phyloP scores from a whole-genome alignment of 1,284 basidiomycete species.

The Trametes polyzona region DNA sequence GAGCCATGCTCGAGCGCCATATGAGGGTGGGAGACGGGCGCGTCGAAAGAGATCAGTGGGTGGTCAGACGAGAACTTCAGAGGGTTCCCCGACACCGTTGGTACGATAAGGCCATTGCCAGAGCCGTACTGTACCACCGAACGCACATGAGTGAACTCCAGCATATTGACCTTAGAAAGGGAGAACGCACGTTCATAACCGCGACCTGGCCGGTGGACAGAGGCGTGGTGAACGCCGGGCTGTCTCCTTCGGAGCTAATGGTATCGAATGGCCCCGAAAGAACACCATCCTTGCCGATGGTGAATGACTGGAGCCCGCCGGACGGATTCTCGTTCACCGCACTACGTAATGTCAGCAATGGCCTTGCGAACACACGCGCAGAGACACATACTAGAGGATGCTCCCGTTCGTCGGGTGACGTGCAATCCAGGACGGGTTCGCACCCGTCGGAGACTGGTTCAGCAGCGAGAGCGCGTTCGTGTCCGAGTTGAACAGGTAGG shows the following conservation, averaged over 20 bases:
- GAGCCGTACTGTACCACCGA: constrained; percentile 49
- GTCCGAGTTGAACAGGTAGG: constrained; percentile 58
- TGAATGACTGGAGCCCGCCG: constrained; percentile 61
- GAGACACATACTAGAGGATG: constrained; percentile 55
- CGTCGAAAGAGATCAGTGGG: constrained; percentile 57
- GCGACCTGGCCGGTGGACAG: constrained; percentile 61
- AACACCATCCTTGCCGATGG: constrained; percentile 47
- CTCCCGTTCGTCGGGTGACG: constrained; percentile 54
- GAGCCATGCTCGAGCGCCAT: constrained; percentile 56
- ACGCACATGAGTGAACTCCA: not conserved
- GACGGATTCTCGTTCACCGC: constrained; percentile 54
- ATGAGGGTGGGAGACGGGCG: constrained; percentile 60
- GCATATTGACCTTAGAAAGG: not conserved
- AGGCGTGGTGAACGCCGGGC: constrained; percentile 54
- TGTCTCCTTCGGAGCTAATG: constrained; percentile 51
- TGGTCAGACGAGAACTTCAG: constrained; percentile 47
- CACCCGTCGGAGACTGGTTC: constrained; percentile 53
- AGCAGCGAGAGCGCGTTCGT: constrained; percentile 49
- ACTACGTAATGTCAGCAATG: constrained; percentile 36
- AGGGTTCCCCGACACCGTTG: constrained; percentile 41
- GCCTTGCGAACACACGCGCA: not conserved
- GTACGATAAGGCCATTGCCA: constrained; percentile 60
- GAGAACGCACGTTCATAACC: constrained; percentile 52
- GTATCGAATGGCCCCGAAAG: constrained; percentile 52
- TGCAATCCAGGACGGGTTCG: constrained; percentile 60